Conservation (phyloP, 108 stramenopile genomes). For the Nitzschia sp. region DNA sequence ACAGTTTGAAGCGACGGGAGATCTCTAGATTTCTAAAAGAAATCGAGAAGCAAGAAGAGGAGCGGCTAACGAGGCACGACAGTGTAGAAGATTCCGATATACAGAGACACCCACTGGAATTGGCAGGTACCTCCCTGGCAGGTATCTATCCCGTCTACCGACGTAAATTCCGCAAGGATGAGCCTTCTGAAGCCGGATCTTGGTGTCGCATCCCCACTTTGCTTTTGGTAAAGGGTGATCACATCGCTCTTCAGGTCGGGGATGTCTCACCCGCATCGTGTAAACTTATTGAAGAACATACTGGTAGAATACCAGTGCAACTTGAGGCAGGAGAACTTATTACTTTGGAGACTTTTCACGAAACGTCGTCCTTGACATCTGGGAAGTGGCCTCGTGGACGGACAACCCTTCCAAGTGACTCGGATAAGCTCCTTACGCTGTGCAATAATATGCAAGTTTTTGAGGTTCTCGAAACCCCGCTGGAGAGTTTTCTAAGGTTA, state of each 20-base stretch:
- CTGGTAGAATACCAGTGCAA: conserved; percentile 9
- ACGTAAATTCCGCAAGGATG: conserved; percentile 15
- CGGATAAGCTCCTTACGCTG: conserved; percentile 55
- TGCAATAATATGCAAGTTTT: conserved; percentile 73
- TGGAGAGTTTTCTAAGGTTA: conserved; percentile 59
- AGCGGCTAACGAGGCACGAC: background rate
- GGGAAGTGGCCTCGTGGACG: conserved; percentile 51
- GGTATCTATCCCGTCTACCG: conserved; percentile 83
- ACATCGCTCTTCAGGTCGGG: conserved; percentile 78
- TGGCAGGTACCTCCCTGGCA: conserved; percentile 51
- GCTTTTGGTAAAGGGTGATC: conserved; percentile 74
- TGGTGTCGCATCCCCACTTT: conserved; percentile 76
- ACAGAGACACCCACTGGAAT: conserved; percentile 5
- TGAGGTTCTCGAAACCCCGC: conserved; percentile 64
- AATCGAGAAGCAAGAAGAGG: conserved; percentile 33
- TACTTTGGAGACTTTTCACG: conserved; percentile 42
- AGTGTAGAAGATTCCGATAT: background rate
- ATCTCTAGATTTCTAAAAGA: conserved; percentile 41
- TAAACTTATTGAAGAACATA: conserved; percentile 12
- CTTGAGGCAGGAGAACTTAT: conserved; percentile 56
- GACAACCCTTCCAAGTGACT: conserved; percentile 55
- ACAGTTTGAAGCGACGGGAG: conserved; percentile 43
- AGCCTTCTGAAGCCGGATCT: conserved; percentile 19
- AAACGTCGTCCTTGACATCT: conserved; percentile 18
- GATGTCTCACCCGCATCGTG: conserved; percentile 67